Evolutionary conservation across 305 asterid genomes (phyloP).

Genomic region (Solanum hybrid): DNA sequence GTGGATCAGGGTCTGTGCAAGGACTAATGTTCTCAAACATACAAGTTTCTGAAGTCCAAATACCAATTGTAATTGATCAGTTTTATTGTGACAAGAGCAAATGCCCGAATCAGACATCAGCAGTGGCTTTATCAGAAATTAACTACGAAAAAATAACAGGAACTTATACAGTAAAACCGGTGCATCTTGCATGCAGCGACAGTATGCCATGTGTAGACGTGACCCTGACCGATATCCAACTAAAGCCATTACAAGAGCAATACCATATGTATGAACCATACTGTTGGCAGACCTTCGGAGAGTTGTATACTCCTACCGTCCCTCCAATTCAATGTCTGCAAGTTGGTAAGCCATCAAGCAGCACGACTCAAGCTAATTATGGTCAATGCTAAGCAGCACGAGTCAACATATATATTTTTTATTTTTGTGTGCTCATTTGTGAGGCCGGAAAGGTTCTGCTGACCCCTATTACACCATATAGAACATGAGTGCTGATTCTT

Average conservation of each 20-base stretch:
- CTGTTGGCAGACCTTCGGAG: constrained; percentile 77
- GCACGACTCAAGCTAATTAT: constrained; percentile 37
- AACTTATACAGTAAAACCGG: constrained; percentile 67
- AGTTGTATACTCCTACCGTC: constrained; percentile 46
- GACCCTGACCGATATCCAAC: constrained; percentile 40
- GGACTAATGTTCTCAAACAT: constrained; percentile 63
- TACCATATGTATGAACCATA: constrained; percentile 69
- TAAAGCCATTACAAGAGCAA: constrained; percentile 42
- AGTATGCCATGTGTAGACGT: constrained; percentile 56
- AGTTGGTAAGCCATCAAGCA: constrained; percentile 55
- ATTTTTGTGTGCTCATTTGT: not conserved
- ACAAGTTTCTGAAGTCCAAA: constrained; percentile 60
- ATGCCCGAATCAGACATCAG: constrained; percentile 63
- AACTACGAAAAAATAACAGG: constrained; percentile 58
- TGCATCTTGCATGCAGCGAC: constrained; percentile 79
- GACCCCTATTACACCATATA: not conserved
- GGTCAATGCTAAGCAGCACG: constrained; percentile 30
- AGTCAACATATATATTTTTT: not conserved
- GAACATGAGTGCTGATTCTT: not conserved
- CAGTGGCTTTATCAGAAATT: constrained; percentile 71
- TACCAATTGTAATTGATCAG: constrained; percentile 73
- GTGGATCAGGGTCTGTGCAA: constrained; percentile 27
- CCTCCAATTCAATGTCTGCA: constrained; percentile 64
- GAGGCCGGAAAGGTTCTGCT: not conserved
- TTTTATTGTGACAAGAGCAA: constrained; percentile 59